These are phyloP conservation scores for Penstemon newberryi DNA, from an alignment of 257 asterid genomes.

Conservation along the genomic window DNA sequence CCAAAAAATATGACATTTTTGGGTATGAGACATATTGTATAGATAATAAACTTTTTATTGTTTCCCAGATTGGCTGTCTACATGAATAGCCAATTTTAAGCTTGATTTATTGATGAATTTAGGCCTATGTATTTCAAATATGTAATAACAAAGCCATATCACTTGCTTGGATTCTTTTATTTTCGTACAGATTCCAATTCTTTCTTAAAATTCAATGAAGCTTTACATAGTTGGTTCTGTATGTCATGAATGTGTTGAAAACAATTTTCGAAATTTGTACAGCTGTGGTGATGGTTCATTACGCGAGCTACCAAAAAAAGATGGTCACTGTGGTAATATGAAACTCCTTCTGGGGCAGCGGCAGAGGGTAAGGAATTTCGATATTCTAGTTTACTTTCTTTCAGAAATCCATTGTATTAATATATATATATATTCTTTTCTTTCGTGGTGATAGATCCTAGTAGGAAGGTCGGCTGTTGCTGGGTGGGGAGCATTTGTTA, in stretches of 20 bases:
- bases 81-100: too few species aligned
- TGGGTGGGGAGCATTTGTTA: conserved; percentile 98
- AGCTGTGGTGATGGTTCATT: conserved; percentile 83
- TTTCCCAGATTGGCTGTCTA: too few species aligned
- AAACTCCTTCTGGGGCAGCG: conserved; percentile 90
- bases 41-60: too few species aligned
- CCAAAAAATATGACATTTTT: too few species aligned
- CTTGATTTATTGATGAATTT: too few species aligned
- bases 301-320: conserved; percentile 84
- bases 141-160: too few species aligned
- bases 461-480: conserved; percentile 84
- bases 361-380: conserved; percentile 60
- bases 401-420: neutral
- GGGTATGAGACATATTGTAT: too few species aligned
- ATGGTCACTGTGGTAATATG: conserved; percentile 92
- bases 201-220: too few species aligned
- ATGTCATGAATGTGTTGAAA: neutral
- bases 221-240: neutral
- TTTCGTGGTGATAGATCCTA: conserved; percentile 52
- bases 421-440: conserved; percentile 8
- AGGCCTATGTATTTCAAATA: too few species aligned
- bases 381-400: conserved; percentile 19
- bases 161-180: too few species aligned
- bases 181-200: too few species aligned
- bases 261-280: conserved; percentile 29